Base-by-base conservation (phyloP, 1,139 yeast genomes). In the Meyerozyma elateridarum region DNA sequence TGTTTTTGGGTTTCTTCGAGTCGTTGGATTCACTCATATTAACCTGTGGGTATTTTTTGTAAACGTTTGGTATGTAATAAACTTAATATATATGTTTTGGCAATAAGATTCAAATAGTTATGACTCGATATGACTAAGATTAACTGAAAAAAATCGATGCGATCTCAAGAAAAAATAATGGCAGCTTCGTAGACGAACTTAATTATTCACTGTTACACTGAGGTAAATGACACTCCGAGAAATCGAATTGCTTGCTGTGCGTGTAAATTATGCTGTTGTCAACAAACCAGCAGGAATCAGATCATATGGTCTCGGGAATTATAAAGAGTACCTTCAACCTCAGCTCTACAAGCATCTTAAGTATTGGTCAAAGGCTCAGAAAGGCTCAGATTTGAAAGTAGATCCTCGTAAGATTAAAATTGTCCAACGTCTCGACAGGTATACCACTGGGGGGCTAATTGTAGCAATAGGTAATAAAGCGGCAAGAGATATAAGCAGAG, bases 391-490 rank as follows among this genome's bases (percentile, higher is more conserved):
- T 19, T 9, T 14, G 13, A 22, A 22, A 11, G 14, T 22, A 9
- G 26, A 22, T 24, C 37, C 48, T 4, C 29, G 33, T 2, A 41
- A 42, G 25, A 46, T 49, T 29, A 38, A 46, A 28, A 30, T 51
- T 15, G 44, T 51, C 4, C 58, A 52, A 31, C 35, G 59, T 28
- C 35, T 54, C 14, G 59, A 53, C 34, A 38, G 46, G 34, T 50
- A 40, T 36, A 57, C 52, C 12, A 49, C 54, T 3, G 59, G 59
- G 1, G 59, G 57, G 4, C 29, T 54, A 31, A 26, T 51, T 7
- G 46, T 54, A 4, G 48, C 54, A 2, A 29, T 53, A 30, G 50
- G 49, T 29, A 36, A 31, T 7, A 43, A 44, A 28, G 46, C 45
- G 35, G 44, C 53, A 8, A 33, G 39, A 16, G 34, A 37, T 25